Percentiles rank a stretch among this genome's conserved stretches.
Evolutionary conservation across 1,139 yeast species (phyloP).

Genomic region (Taphrina wiesneri): DNA sequence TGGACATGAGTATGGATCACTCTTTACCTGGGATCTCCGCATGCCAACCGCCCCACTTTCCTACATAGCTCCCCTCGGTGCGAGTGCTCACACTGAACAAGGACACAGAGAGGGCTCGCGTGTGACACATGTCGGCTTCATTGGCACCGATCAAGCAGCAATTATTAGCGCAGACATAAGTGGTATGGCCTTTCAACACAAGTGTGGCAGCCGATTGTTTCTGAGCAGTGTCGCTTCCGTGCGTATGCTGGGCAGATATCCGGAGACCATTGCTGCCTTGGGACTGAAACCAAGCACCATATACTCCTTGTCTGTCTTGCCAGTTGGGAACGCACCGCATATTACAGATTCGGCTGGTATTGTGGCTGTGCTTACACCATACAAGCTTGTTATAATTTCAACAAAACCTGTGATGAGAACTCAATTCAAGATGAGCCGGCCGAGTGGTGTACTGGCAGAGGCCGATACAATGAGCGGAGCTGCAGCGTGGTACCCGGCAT

Average conservation of each 20-base stretch:
- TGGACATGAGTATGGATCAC: conserved; percentile 53
- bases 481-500: conserved; percentile 29
- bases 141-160: conserved; percentile 60
- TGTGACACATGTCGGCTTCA: conserved; percentile 56
- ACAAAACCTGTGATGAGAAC: conserved; percentile 56
- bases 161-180: conserved; percentile 60
- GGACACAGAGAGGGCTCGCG: conserved; percentile 58
- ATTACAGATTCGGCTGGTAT: conserved; percentile 60
- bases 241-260: conserved; percentile 55
- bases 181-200: conserved; percentile 64
- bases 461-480: conserved; percentile 8
- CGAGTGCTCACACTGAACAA: conserved; percentile 46
- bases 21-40: conserved; percentile 52
- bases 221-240: conserved; percentile 55
- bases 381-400: conserved; percentile 57
- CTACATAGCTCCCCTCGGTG: conserved; percentile 44
- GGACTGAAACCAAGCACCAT: conserved; percentile 45
- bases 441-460: conserved; percentile 19
- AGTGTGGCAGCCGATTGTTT: conserved; percentile 58
- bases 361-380: conserved; percentile 61
- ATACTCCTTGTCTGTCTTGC: conserved; percentile 53
- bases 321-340: conserved; percentile 57
- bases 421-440: conserved; percentile 49
- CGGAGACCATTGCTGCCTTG: conserved; percentile 40
- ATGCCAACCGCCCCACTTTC: conserved; percentile 37